Evolutionary conservation across 805 yeast species (phyloP), one percentile per base, ranked within the genome.

Genomic region (Teunomyces panamensis): DNA sequence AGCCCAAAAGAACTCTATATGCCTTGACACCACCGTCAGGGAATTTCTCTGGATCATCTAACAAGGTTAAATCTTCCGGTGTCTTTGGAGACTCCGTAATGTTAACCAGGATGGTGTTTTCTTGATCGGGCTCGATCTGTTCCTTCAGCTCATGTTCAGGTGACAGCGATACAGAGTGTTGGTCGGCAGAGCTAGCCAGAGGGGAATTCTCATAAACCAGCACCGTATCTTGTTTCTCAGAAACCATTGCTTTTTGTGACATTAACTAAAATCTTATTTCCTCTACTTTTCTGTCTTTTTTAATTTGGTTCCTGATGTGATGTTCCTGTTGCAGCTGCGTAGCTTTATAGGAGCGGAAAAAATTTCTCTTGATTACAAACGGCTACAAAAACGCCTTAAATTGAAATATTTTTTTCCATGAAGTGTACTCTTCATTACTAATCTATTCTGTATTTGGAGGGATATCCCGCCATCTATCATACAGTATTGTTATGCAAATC

Each of bases 21-120:
- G 68, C 69, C 39, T 46, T 39, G 34, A 27, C 11, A 3, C 67
- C 66, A 9, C 68, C 66, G 41, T 63, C 67, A 2, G 69, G 66
- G 36, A 64, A 64, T 30, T 46, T 44, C 24, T 46, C 49, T 6
- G 66, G 58, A 37, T 62, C 58, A 36, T 63, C 67, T 33, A 60
- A 43, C 28, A 35, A 29, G n/a, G 6, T 20, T 6, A 20, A 1
- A 20, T 6, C 24, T 5, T 20, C 24, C 4, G 24, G 24, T 20
- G 24, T 4, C 6, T 5, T 20, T 20, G 66, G 45, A 63, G 67
- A 34, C 66, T 59, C 1, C 83, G 78, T 24, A 14, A 24, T 10
- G 7, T 17, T 9, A 27, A 24, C 28, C 13, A 9, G 13, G 13
- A 17, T 5, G 28, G 39, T 35, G 41, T 11, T 36, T 36, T 24